Base-by-base conservation (phyloP, 768 basidiomycete species). In the Naganishia friedmannii region DNA sequence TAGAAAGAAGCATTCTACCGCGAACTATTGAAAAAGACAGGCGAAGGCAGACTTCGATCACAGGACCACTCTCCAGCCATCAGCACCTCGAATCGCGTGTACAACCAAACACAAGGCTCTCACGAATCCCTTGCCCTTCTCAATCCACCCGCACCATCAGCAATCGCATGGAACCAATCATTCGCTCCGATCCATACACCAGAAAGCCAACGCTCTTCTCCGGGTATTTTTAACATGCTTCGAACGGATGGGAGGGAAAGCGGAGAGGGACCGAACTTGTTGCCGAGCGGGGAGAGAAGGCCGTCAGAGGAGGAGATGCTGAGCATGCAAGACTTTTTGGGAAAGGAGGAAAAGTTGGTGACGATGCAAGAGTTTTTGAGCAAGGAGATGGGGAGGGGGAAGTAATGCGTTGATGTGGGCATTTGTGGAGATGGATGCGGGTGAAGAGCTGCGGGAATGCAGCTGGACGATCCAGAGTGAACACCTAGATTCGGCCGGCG, bases 1-100 rank as follows among this genome's bases (percentile, higher is more conserved):
- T 51, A 63, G 60, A 63, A 63, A 63, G 60, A 63, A 46, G 60
- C 60, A 1, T 63, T 63, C 60, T 63, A 63, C 42, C 60, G 19
- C n/a, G 60, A 63, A 28, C 37, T 63, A 13, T 42, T 63, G 37
- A 45, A 42, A n/a, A 63, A 63, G 60, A 45, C 39, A 13, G 60
- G 60, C 1, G 34, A 63, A 45, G 39, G 60, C 42, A 34, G 60
- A 15, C 19, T 63, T 7, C 42, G 37, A 21, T 63, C 60, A 17
- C 60, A 63, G 23, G 60, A 63, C 26, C 60, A 63, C 21, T 42
- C 28, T 26, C 23, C 60, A 7, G 3, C 13, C 21, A 42, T 2
- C 23, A 10, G 26, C n/a, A 34, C 23, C n/a, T 13, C 7, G 39
- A 42, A 63, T 29, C 37, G 28, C 2, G 26, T 34, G 12, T 63